These are phyloP conservation scores for Fusarium succisae DNA, from an alignment of 2,329 filamentous ascomycete species.

Conservation along the genomic window DNA sequence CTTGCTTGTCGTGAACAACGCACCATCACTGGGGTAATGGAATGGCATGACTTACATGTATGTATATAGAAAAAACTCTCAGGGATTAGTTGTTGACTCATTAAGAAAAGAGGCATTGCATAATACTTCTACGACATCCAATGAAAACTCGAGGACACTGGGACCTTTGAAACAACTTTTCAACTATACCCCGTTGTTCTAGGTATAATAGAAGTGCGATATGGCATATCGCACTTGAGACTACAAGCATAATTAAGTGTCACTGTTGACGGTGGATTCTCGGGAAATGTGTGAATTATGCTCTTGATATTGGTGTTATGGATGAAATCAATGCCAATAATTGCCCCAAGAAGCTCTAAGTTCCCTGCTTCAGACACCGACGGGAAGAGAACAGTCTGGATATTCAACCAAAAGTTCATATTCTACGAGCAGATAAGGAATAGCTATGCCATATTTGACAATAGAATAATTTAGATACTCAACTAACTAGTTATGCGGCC, in stretches of 20 bases:
- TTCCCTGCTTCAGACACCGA: not conserved
- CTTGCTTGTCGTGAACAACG: constrained; percentile 27
- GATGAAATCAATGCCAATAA: not conserved
- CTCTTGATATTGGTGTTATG: not conserved
- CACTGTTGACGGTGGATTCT: not conserved
- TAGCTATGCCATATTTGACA: not conserved
- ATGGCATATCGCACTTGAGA: not conserved
- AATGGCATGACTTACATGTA: constrained; percentile 20
- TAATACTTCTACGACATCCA: not conserved
- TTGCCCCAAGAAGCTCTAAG: not conserved
- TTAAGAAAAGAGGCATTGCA: not conserved
- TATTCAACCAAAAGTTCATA: too few species aligned
- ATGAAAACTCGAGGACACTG: not conserved
- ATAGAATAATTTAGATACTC: not conserved
- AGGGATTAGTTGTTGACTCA: constrained; percentile 11
- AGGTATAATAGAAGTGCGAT: not conserved
- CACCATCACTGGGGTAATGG: constrained; percentile 40
- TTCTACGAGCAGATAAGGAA: not conserved
- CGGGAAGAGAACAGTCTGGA: not conserved
- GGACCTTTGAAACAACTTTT: not conserved
- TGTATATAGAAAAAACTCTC: not conserved
- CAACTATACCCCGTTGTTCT: not conserved
- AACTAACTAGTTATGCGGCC: not conserved
- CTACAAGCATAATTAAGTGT: not conserved
- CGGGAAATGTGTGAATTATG: not conserved